phyloP scores from a whole-genome alignment of 176 grass and related monocot species.

The Poa annua region DNA sequence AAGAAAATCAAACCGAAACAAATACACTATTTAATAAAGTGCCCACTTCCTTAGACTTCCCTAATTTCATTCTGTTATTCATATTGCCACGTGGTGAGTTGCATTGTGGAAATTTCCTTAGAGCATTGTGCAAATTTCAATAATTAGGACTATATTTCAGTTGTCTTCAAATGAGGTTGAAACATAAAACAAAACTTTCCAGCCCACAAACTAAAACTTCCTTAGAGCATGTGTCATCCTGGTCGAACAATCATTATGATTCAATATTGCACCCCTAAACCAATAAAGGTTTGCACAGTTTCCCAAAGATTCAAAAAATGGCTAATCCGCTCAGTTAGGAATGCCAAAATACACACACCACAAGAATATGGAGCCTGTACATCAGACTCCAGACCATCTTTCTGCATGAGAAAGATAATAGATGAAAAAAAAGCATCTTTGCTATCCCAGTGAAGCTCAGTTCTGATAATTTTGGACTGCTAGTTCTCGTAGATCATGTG shows the following conservation, averaged over 20 bases:
- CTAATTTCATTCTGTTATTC: no score
- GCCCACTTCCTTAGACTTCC: no score
- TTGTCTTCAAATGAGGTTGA: not conserved
- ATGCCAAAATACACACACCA: constrained; percentile 5
- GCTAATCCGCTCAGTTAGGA: not conserved
- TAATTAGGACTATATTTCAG: not conserved
- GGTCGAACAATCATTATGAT: not conserved
- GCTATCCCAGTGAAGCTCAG: not conserved
- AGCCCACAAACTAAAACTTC: not conserved
- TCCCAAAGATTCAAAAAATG: not conserved
- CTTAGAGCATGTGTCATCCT: not conserved
- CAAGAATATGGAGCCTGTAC: no score
- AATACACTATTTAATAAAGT: no score
- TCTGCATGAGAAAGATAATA: constrained; percentile 23
- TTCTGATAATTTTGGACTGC: not conserved
- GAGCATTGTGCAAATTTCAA: no score
- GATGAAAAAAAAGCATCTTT: not conserved
- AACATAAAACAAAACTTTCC: not conserved
- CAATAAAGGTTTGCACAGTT: not conserved
- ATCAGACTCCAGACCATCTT: no score
- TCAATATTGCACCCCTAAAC: not conserved
- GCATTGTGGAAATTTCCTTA: no score
- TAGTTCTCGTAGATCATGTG: constrained; percentile 1
- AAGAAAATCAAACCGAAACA: no score
- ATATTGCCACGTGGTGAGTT: no score